Conservation (phyloP, 1,139 yeast genomes). For the Saccharomyces hybrid region DNA sequence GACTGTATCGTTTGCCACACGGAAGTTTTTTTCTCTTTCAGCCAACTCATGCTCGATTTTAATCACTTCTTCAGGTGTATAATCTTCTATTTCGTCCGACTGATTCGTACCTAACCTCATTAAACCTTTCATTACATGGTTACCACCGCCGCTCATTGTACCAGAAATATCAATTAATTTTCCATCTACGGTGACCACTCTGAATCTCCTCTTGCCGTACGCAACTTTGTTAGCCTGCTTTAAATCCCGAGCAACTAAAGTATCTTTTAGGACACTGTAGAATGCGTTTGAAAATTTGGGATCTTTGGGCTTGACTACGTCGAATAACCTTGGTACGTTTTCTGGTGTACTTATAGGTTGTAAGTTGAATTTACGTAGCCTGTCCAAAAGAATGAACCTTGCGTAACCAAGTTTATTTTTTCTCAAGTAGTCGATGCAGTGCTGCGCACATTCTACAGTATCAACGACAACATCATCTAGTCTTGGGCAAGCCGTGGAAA, state of each 20-base stretch:
- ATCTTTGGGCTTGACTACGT: constrained; percentile 63
- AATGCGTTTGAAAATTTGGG: constrained; percentile 77
- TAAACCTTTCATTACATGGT: constrained; percentile 41
- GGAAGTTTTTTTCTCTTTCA: constrained; percentile 50
- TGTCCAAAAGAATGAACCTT: constrained; percentile 72
- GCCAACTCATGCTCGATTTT: constrained; percentile 47
- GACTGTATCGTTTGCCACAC: constrained; percentile 44
- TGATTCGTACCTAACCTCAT: constrained; percentile 27
- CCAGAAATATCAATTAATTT: constrained; percentile 92
- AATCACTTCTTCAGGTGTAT: constrained; percentile 51
- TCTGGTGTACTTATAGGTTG: constrained; percentile 63
- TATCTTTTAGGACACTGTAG: constrained; percentile 76
- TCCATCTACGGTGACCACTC: constrained; percentile 92
- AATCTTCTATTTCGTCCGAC: constrained; percentile 18
- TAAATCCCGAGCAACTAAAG: constrained; percentile 75
- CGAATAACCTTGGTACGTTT: constrained; percentile 74
- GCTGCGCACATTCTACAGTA: constrained; percentile 86
- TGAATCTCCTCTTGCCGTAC: constrained; percentile 69
- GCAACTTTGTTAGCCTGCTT: constrained; percentile 84
- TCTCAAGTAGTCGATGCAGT: constrained; percentile 80
- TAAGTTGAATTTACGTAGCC: constrained; percentile 58
- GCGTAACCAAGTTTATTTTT: constrained; percentile 85
- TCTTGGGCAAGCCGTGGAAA: constrained; percentile 91
- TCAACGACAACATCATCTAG: constrained; percentile 92
- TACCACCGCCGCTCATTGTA: constrained; percentile 96